These are phyloP conservation scores for Leishmania braziliensis DNA, from an alignment of 208 protist genomes.

Conservation along the genomic window DNA sequence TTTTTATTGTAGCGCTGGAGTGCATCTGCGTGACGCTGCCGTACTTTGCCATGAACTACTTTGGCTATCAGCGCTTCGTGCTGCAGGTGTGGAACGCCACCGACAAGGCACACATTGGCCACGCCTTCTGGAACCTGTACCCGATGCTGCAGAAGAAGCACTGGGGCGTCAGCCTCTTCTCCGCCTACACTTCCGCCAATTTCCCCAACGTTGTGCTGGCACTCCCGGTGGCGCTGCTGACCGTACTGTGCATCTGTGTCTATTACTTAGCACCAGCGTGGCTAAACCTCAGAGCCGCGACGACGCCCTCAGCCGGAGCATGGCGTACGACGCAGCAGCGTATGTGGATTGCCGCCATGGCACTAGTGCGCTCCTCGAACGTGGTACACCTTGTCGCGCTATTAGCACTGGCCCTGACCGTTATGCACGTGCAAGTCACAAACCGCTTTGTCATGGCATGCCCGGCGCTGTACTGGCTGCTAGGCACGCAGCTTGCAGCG, in stretches of 20 bases:
- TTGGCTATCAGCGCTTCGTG: slow-evolving; percentile 57
- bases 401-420: slow-evolving; percentile 45
- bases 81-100: slow-evolving; percentile 30
- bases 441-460: slow-evolving; percentile 75
- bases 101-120: slow-evolving; percentile 21
- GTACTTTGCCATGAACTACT: slow-evolving; percentile 59
- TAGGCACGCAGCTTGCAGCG: slow-evolving; percentile 48
- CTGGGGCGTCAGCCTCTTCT: slow-evolving; percentile 75
- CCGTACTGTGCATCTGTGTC: slow-evolving; percentile 23
- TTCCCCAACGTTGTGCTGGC: slow-evolving; percentile 71
- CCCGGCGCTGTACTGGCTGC: slow-evolving; percentile 72
- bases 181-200: slow-evolving; percentile 63
- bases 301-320: background rate
- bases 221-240: slow-evolving; percentile 46
- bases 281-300: background rate
- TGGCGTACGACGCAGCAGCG: background rate
- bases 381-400: slow-evolving; percentile 52
- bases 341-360: background rate
- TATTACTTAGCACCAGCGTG: slow-evolving; percentile 34
- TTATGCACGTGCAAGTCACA: slow-evolving; percentile 81
- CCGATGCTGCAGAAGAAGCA: slow-evolving; percentile 72
- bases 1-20: slow-evolving; percentile 45
- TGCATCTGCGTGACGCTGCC: slow-evolving; percentile 43
- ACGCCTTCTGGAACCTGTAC: slow-evolving; percentile 67
- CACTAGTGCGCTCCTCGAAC: slow-evolving; percentile 55